A percentile compares a stretch with the other conserved stretches of the same genome.
phyloP scores from a whole-genome alignment of 2,329 filamentous ascomycete species.

The Furcasterigmium sp. region DNA sequence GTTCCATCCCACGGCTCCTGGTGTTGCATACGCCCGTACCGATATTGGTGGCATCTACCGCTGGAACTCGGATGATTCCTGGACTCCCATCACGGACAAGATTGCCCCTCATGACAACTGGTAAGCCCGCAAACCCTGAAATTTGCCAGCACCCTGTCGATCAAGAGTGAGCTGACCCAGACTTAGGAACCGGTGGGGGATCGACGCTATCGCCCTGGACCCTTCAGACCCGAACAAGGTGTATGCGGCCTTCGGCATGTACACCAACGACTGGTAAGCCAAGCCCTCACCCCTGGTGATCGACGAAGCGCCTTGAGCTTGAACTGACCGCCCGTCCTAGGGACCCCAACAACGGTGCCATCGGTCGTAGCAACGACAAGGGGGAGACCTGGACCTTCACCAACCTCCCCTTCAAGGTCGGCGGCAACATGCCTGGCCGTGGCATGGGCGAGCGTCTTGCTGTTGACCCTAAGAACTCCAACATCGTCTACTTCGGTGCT shows the following conservation, averaged over 20 bases:
- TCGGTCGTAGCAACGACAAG: conserved; percentile 48
- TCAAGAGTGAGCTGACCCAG: conserved; percentile 1
- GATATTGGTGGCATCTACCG: conserved; percentile 54
- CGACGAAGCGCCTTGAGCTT: too few species aligned
- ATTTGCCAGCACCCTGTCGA: neutral
- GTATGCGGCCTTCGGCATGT: conserved; percentile 50
- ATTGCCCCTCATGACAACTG: conserved; percentile 37
- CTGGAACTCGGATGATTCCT: conserved; percentile 49
- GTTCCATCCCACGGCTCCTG: conserved; percentile 47
- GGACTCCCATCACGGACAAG: conserved; percentile 47
- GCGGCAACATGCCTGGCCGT: conserved; percentile 57
- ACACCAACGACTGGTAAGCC: conserved; percentile 49
- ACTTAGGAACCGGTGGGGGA: conserved; percentile 48
- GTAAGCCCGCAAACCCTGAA: conserved; percentile 20
- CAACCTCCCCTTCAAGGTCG: conserved; percentile 52
- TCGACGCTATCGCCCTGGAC: conserved; percentile 52
- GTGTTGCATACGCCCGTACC: conserved; percentile 49
- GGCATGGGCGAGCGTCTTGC: conserved; percentile 54
- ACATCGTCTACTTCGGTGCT: conserved; percentile 53
- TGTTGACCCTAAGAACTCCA: conserved; percentile 51
- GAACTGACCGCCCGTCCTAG: conserved; percentile 11
- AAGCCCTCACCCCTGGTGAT: neutral
- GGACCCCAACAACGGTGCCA: conserved; percentile 50
- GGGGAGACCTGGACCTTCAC: conserved; percentile 47
- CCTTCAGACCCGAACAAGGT: conserved; percentile 45